Percentiles rank a stretch among this genome's conserved stretches.
Evolutionary conservation across 83 land plant species (phyloP).

Genomic region (Isoetes engelmannii): DNA sequence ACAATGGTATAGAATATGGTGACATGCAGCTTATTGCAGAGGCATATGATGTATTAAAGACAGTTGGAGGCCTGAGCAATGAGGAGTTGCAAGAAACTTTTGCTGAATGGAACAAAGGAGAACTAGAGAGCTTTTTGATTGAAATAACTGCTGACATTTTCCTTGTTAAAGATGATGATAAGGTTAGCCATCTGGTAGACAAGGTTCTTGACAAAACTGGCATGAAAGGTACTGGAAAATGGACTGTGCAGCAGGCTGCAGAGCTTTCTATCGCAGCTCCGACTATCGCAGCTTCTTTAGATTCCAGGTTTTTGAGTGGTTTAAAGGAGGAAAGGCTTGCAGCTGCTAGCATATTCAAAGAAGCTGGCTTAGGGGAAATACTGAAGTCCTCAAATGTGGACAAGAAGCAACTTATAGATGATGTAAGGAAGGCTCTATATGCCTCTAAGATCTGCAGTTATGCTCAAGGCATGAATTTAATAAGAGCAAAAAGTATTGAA

Average conservation of each 20-base stretch:
- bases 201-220: conserved; percentile 72
- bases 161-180: conserved; percentile 56
- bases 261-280: conserved; percentile 65
- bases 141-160: conserved; percentile 72
- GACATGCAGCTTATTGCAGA: conserved; percentile 36
- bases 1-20: conserved; percentile 48
- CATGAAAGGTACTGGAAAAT: conserved; percentile 76
- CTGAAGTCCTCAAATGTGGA: conserved; percentile 27
- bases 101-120: conserved; percentile 66
- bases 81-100: conserved; percentile 50
- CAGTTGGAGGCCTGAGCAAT: conserved; percentile 60
- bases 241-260: conserved; percentile 80
- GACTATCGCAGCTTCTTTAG: conserved; percentile 61
- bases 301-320: conserved; percentile 57
- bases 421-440: conserved; percentile 65
- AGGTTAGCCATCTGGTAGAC: conserved; percentile 55
- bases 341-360: conserved; percentile 48
- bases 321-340: conserved; percentile 57
- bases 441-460: conserved; percentile 73
- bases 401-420: conserved; percentile 53
- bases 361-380: conserved; percentile 27
- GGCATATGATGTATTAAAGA: conserved; percentile 30
- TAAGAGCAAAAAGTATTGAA: conserved; percentile 65
- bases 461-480: conserved; percentile 70
- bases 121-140: conserved; percentile 61